Evolutionary conservation across 164 flowering plant genomes (phyloP), one percentile per base, ranked within the genome.

Genomic region (Kalanchoe fedtschenkoi): DNA sequence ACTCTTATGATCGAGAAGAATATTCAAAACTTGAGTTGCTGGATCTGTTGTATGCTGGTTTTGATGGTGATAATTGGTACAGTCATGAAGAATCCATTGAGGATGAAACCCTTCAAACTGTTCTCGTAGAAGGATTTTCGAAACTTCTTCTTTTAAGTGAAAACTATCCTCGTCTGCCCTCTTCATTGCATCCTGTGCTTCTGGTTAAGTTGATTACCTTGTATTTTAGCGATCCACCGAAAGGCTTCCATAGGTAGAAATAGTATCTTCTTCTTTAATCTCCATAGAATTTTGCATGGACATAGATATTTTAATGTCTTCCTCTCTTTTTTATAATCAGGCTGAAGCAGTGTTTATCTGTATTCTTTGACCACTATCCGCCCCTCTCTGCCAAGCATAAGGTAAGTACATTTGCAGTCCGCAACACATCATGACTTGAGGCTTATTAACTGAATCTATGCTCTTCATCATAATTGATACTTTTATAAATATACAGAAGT

Each of bases 301-400:
- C 26, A 28, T 53, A 13, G n/a, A 34, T n/a, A 17, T 42, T 54
- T 46, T 11, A 9, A 13, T 54, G 24, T 33, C 28, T 66, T 54
- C 19, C 29, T 11, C 58, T 51, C 55, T 35, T 28, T 55, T 47
- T 54, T 60, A 28, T 38, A 19, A 65, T 37, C 79, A 95, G 99
- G 83, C 83, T 91, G 73, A 87, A 78, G 63, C 99, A 95, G 62
- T 87, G 96, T 68, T 71, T 95, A 34, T 91, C 89, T 29, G 97
- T 95, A 21, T 91, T 95, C 78, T 95, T 95, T 77, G 97, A 91
- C 81, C 96, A 84, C 64, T 95, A 91, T 63, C 83, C 97, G 37
- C 78, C 86, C 22, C 86, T 95, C 64, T 86, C 99, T 33, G 72
- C 65, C 6, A 69, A 82, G 66, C 91, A 95, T 75, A 95, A 95